Base-by-base conservation (phyloP, 2,329 filamentous ascomycete genomes). In the Beauveria asiatica region DNA sequence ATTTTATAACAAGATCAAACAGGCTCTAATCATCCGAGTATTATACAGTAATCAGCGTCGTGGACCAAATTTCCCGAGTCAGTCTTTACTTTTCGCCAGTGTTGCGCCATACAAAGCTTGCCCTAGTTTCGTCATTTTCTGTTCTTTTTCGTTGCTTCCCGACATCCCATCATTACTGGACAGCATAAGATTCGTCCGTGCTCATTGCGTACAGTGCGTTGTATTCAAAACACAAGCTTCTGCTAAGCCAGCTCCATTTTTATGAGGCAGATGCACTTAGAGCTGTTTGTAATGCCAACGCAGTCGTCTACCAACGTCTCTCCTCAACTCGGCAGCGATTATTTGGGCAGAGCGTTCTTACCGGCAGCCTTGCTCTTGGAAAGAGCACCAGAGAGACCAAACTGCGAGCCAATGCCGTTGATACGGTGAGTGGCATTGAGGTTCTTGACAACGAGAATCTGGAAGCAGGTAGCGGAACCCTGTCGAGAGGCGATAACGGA, bases 371-470 rank as follows among this genome's bases (percentile, higher is more conserved):
- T 74, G 17, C 69, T 67, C 75, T 70, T 67, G 21, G 66, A 67
- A 25, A 76, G 69, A 19, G 90, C 88, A 59, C 84, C 89, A 46
- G 76, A 73, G 48, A 96, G 81, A 52, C 81, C 86, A 69, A 82
- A 89, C 70, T 93, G 89, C 27, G 80, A 82, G 19, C 76, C 69
- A 64, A 93, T 80, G 49, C 90, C 90, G 67, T 93, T 84, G 64
- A 93, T 78, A 66, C 91, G 87, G 78, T 95, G 90, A 37, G 85
- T 90, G 41, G 87, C 86, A 79, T 95, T 95, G 75, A 95, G 82
- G 78, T 95, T 95, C 85, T 95, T 95, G 74, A 93, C 88, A 62
- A 91, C 78, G 19, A 86, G 86, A 68, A 96, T 89, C 78, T 95
- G 91, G 80, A 85, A 95, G 81, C 90, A 94, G 37, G 89, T 91